Conservation (phyloP, 2,329 filamentous ascomycete species). For the Claviceps humidiphila region DNA sequence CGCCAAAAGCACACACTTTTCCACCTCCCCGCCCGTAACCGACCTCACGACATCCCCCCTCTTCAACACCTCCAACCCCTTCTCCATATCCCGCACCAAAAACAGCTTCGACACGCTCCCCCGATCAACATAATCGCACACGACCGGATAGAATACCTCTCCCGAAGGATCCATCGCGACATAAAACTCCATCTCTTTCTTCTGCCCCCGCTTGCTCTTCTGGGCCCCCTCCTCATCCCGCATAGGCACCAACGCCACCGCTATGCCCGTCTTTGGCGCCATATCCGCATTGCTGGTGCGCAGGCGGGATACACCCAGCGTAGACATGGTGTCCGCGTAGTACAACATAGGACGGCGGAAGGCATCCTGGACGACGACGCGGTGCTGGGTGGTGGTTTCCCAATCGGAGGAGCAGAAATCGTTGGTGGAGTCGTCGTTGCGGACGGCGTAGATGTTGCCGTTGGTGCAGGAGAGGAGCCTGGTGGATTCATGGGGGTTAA, state of each 20-base stretch:
- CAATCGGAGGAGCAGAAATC: constrained; percentile 13
- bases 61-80: constrained; percentile 12
- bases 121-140: constrained; percentile 15
- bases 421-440: constrained; percentile 9
- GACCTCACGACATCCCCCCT: constrained; percentile 11
- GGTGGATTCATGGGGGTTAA: constrained; percentile 9
- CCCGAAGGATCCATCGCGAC: constrained; percentile 10
- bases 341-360: constrained; percentile 18
- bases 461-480: constrained; percentile 19
- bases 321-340: constrained; percentile 20
- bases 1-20: constrained; percentile 3
- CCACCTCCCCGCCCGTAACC: constrained; percentile 16
- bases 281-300: constrained; percentile 10
- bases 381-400: constrained; percentile 7
- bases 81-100: constrained; percentile 13
- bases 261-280: constrained; percentile 9
- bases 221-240: constrained; percentile 1
- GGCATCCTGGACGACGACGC: constrained; percentile 13
- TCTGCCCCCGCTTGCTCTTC: neutral
- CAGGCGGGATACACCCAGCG: constrained; percentile 18
- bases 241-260: constrained; percentile 10
- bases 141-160: constrained; percentile 15
- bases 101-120: constrained; percentile 14
- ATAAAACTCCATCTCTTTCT: constrained; percentile 7
- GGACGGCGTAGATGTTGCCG: constrained; percentile 20